These are phyloP conservation scores for Podospora conica DNA, from an alignment of 495 filamentous ascomycete genomes.

Conservation along the genomic window DNA sequence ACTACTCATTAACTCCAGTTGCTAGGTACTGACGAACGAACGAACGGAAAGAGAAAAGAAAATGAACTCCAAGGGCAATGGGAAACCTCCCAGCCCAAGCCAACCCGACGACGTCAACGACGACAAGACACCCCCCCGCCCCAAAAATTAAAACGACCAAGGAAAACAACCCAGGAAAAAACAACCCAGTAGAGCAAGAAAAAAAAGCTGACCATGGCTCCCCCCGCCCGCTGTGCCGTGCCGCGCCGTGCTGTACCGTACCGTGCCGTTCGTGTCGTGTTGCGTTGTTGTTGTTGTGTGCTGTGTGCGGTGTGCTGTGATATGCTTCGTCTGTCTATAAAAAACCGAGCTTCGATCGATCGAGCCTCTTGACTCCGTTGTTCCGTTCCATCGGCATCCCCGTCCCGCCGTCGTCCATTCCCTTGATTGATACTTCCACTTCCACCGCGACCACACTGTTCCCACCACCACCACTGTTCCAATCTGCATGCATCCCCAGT, in stretches of 20 bases:
- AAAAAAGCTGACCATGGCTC: not conserved
- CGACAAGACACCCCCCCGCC: too few species aligned
- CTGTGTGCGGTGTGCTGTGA: not conserved
- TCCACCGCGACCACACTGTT: too few species aligned
- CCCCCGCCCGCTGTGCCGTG: not conserved
- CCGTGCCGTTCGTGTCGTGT: not conserved
- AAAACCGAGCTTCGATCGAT: not conserved
- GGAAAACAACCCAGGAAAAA: not conserved
- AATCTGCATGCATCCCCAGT: not conserved
- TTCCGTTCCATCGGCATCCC: not conserved
- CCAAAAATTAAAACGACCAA: not conserved
- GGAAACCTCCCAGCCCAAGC: not conserved
- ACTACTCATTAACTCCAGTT: not conserved
- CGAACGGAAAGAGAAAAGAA: not conserved
- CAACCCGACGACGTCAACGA: too few species aligned
- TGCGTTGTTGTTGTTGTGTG: too few species aligned
- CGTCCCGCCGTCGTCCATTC: not conserved
- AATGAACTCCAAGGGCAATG: not conserved
- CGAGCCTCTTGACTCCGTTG: too few species aligned
- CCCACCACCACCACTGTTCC: not conserved
- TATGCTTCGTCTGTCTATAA: not conserved
- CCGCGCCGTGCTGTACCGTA: not conserved
- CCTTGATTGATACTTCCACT: too few species aligned
- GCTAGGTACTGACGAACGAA: not conserved
- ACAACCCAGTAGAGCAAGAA: not conserved